phyloP scores from a whole-genome alignment of 169 alveolate genomes.

The Plasmodium yoelii region DNA sequence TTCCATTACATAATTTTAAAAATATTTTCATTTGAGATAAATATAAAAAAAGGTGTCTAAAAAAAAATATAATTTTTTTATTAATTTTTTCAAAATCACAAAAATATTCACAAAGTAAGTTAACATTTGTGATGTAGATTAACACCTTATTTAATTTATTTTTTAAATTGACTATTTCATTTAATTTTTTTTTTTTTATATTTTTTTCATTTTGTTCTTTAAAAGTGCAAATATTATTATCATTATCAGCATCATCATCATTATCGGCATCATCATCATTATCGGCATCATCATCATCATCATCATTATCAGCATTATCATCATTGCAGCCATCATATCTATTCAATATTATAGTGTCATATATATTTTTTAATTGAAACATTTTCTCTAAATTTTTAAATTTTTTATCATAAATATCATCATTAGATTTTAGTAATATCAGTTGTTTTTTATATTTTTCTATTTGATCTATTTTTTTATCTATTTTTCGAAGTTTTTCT shows the following conservation, averaged over 20 bases:
- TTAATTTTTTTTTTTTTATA: conserved; percentile 6
- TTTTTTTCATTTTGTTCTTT: conserved; percentile 12
- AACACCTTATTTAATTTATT: conserved; percentile 6
- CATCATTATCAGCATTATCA: too few relatives aligned
- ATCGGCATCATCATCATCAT: too few relatives aligned
- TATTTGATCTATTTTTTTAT: conserved; percentile 27
- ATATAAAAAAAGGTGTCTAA: background rate
- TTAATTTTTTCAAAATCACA: conserved; percentile 3
- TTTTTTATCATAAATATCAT: conserved; percentile 8
- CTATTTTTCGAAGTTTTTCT: conserved; percentile 18
- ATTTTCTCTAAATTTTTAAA: conserved; percentile 37
- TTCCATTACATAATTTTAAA: conserved; percentile 1
- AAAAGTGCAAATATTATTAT: background rate
- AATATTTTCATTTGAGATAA: background rate
- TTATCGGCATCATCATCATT: too few relatives aligned
- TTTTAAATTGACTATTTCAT: conserved; percentile 9
- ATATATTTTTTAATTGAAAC: conserved; percentile 24
- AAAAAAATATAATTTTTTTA: conserved; percentile 7
- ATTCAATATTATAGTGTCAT: conserved; percentile 10
- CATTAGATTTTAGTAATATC: conserved; percentile 11
- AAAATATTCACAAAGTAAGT: conserved; percentile 4
- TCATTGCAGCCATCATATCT: background rate
- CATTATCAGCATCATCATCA: background rate
- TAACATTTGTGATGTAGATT: background rate
- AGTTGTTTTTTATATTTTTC: conserved; percentile 30